These are phyloP conservation scores for Mycena vitilis DNA, from an alignment of 768 basidiomycete species.

Conservation along the genomic window DNA sequence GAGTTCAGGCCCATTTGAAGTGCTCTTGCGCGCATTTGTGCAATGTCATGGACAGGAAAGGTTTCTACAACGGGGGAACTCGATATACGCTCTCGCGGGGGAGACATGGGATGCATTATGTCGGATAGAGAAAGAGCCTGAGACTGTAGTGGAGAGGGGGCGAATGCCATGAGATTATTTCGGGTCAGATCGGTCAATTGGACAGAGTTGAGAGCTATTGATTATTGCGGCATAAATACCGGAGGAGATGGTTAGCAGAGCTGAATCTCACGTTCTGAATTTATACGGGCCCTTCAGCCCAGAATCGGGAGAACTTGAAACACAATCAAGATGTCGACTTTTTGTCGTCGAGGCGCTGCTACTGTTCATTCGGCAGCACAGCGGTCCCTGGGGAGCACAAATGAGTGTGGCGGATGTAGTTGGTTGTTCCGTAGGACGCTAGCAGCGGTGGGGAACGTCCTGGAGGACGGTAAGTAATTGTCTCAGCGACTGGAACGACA, in stretches of 20 bases:
- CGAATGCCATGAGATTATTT: slow-evolving; percentile 19
- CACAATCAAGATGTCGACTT: not conserved
- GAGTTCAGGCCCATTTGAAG: slow-evolving; percentile 51
- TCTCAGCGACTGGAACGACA: no score
- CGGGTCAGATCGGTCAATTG: not conserved
- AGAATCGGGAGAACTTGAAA: not conserved
- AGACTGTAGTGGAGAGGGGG: slow-evolving; percentile 39
- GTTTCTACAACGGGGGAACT: slow-evolving; percentile 44
- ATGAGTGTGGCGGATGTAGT: not conserved
- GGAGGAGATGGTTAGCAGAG: not conserved
- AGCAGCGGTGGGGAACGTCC: not conserved
- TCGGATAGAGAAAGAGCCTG: slow-evolving; percentile 64
- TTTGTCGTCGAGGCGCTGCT: not conserved
- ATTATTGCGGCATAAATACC: not conserved
- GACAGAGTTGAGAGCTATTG: not conserved
- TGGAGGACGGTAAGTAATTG: no score
- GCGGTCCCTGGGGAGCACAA: not conserved
- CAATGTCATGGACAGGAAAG: slow-evolving; percentile 60
- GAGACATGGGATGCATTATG: slow-evolving; percentile 65
- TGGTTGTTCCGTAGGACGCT: not conserved
- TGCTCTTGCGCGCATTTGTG: slow-evolving; percentile 59
- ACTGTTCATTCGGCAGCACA: slow-evolving; percentile 5
- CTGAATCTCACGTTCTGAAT: not conserved
- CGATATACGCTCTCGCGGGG: slow-evolving; percentile 51
- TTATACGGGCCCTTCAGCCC: not conserved